Conservation (phyloP, 352 stramenopile genomes). For the Pythium vanterpoolii region DNA sequence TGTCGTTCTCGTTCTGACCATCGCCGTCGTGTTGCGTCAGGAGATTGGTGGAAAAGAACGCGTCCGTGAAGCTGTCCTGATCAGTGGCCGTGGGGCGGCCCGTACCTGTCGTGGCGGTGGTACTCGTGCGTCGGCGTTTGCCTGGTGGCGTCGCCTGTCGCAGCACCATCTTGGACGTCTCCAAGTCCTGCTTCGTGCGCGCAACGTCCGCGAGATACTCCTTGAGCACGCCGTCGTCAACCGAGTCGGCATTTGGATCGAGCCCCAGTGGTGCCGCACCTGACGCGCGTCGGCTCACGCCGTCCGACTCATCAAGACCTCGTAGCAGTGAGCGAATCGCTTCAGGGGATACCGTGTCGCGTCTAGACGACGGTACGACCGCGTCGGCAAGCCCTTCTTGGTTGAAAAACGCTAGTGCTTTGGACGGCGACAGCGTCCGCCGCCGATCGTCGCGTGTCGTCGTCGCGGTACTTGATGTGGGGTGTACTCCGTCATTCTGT, state of each 20-base stretch:
- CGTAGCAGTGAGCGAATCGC: constrained; percentile 27
- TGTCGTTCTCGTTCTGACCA: constrained; percentile 4
- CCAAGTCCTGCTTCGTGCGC: constrained; percentile 19
- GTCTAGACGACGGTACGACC: constrained; percentile 7
- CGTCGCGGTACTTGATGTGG: background rate
- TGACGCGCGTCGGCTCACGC: constrained; percentile 7
- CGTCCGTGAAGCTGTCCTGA: constrained; percentile 50
- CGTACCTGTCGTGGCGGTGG: background rate
- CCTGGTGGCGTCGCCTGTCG: constrained; percentile 4
- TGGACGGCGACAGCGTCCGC: constrained; percentile 48
- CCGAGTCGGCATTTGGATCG: background rate
- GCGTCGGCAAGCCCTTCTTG: constrained; percentile 18
- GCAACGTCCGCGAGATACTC: constrained; percentile 10
- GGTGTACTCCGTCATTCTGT: too few relatives aligned
- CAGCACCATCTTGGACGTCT: constrained; percentile 32
- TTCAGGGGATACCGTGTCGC: constrained; percentile 33
- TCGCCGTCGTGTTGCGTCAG: constrained; percentile 30
- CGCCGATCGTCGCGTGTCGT: constrained; percentile 11
- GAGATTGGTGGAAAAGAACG: constrained; percentile 48
- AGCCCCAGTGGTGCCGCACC: constrained; percentile 1
- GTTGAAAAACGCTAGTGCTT: constrained; percentile 30
- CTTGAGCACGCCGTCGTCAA: constrained; percentile 12
- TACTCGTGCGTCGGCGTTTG: constrained; percentile 7
- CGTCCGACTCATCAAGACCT: constrained; percentile 2
- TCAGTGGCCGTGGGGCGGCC: constrained; percentile 4